Base-by-base conservation (phyloP, 192 early-diverging fungal species). In the Podila verticillata region DNA sequence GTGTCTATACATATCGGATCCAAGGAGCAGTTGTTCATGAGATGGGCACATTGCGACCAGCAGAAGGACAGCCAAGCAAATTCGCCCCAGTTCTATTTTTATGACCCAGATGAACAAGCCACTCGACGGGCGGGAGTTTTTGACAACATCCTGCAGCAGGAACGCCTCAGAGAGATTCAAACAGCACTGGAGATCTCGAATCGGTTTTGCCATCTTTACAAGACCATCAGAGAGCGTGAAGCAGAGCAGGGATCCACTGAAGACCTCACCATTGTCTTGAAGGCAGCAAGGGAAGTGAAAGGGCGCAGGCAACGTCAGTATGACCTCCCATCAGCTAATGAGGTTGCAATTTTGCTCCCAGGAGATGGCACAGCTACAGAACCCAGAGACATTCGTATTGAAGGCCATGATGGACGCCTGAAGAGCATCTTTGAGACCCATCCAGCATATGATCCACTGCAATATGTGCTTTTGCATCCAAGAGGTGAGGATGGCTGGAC, bases 401-500 rank as follows among this genome's bases (percentile, higher is more conserved):
- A 63, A 61, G 61, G 51, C 22, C 29, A n/a, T 48, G 62, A 66
- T 20, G 74, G 67, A 24, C 0, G 15, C 1, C 19, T 77, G 54
- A 9, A 34, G 19, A 56, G 29, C 9, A 51, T 77, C n/a, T 48
- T 29, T 31, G 74, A 77, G 48, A 29, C 49, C 12, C 58, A 68
- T 65, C 35, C 54, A 19, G 4, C 28, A 22, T 77, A 51, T 7
- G 67, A 68, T 49, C 57, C 67, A 15, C n/a, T 77, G 31, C 63
- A 70, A 36, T 77, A 77, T 22, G 3, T 65, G 10, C 58, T 77
- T 47, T 59, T 77, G 44, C 63, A 65, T 57, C 61, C 67, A 13
- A 5, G 20, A 61, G 67, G 67, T 12, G 66, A 70, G 31, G 48
- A 77, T 20, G 75, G 70, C 34, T 80, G 70, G 75, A 62, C 36